Percentiles rank a stretch among this genome's conserved stretches.
Evolutionary conservation across 495 filamentous ascomycete genomes (phyloP).

Genomic region (Pseudomonodictys pantanalensis): DNA sequence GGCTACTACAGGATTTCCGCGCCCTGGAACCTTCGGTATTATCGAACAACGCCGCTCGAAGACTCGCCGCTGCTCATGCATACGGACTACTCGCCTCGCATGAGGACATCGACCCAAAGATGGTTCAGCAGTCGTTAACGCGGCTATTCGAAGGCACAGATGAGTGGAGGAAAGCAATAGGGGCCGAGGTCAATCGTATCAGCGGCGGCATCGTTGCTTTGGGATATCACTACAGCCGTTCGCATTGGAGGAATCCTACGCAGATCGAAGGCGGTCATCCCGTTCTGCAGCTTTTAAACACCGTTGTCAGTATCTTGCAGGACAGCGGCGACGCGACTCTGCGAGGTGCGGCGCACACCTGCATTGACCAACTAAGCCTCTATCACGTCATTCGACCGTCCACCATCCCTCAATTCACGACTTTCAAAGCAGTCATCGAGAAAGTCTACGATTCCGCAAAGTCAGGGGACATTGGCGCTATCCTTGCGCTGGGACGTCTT

Average conservation of each 20-base stretch:
- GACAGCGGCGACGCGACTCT: conserved; percentile 55
- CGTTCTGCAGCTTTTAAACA: conserved; percentile 43
- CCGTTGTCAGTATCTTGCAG: conserved; percentile 49
- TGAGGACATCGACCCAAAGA: conserved; percentile 42
- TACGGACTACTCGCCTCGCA: conserved; percentile 79
- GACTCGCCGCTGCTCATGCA: conserved; percentile 61
- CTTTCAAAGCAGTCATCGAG: conserved; percentile 51
- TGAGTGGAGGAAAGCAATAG: conserved; percentile 58
- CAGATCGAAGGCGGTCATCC: conserved; percentile 39
- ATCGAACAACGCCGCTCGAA: conserved; percentile 65
- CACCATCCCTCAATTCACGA: conserved; percentile 40
- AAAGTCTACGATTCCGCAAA: conserved; percentile 65
- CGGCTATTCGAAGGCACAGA: conserved; percentile 45
- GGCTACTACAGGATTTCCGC: conserved; percentile 26
- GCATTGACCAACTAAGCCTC: conserved; percentile 73
- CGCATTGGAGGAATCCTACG: conserved; percentile 43
- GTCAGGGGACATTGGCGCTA: conserved; percentile 76
- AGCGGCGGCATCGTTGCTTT: conserved; percentile 60
- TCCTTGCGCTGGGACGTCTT: conserved; percentile 68
- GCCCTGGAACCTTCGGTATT: conserved; percentile 49
- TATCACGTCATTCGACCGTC: conserved; percentile 55
- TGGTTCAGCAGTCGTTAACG: conserved; percentile 44
- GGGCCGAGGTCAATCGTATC: conserved; percentile 57
- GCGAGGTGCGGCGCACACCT: conserved; percentile 58
- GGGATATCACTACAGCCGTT: conserved; percentile 59